Base-by-base conservation (phyloP, 352 stramenopile species). In the Phytophthora citrophthora region DNA sequence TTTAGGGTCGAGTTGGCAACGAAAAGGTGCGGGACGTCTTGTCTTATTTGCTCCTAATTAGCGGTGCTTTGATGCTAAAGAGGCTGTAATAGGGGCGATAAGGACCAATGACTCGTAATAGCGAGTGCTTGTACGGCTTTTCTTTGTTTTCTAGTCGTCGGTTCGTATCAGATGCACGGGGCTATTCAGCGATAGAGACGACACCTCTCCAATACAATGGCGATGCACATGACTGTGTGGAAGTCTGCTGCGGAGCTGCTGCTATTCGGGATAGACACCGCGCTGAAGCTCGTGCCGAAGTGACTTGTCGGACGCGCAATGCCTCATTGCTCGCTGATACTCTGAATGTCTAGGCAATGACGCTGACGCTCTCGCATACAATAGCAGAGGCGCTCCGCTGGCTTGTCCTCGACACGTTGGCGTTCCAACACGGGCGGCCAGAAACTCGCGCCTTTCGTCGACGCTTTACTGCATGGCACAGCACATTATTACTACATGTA, bases 151-250 rank as follows among this genome's bases (percentile, higher is more conserved):
- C 7, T 5, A 53, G 58, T 66, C 51, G 63, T 71, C 63, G 16
- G 6, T 23, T 66, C 29, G 63, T 70, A 66, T 62, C 56, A 66
- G 36, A 41, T 27, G 31, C 32, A 57, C 55, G 56, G 48, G 50
- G 36, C 43, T 49, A 38, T 32, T 51, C 32, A 47, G 61, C 61
- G 61, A 64, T 48, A 69, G 61, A 68, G 46, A 64, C 59, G 44
- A 49, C 38, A 44, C 27, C 48, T 48, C 32, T 34, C 13, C 24
- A 34, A 13, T 10, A 34, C 29, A 34, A 34, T 13, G 26, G 9
- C 29, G 29, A 13, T 34, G 16, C 43, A 48, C 41, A 43, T 49
- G 40, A 29, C 38, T 20, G 32, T 16, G 20, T 55, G 44, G 61
- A 70, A 64, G 38, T 27, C 45, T 24, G 34, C 18, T 31, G 44